These are phyloP conservation scores for Anthracocystis setariae DNA, from an alignment of 1,284 basidiomycete species.

Conservation along the genomic window DNA sequence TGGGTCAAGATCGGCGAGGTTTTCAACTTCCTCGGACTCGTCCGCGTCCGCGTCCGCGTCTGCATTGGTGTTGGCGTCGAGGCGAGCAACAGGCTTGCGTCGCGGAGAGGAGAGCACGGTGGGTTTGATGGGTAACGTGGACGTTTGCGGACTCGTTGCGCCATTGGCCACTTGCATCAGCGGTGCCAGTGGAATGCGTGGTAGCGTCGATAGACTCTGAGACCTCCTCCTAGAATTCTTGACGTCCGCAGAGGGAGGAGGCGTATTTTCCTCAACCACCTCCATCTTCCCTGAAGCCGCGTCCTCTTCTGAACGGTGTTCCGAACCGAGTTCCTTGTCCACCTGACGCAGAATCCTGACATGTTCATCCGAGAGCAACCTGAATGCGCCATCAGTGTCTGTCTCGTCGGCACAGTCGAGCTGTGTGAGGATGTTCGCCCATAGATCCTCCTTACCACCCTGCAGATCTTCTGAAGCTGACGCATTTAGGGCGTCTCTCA, in stretches of 20 bases:
- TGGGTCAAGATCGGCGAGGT: conserved; percentile 2
- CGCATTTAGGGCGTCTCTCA: conserved; percentile 48
- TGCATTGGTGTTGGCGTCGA: neutral
- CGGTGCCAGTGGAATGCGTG: conserved; percentile 6
- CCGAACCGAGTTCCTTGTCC: conserved; percentile 6
- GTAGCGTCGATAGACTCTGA: conserved; percentile 27
- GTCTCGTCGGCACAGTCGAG: conserved; percentile 6
- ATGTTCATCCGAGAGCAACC: conserved; percentile 51
- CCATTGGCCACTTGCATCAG: conserved; percentile 7
- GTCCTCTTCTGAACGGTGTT: too few relatives aligned
- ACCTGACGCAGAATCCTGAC: conserved; percentile 42
- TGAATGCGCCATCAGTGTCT: conserved; percentile 3
- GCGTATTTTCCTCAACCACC: neutral
- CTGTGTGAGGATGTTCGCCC: conserved; percentile 32
- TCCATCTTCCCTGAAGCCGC: neutral
- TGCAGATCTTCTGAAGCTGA: conserved; percentile 11
- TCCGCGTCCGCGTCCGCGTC: conserved; percentile 9
- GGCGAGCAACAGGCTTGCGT: conserved; percentile 17
- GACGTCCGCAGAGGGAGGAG: conserved; percentile 2
- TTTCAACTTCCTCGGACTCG: conserved; percentile 17
- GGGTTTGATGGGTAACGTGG: neutral
- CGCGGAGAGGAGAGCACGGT: conserved; percentile 3
- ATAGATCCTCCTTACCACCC: conserved; percentile 33
- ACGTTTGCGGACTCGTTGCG: neutral
- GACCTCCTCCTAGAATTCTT: conserved; percentile 19